Evolutionary conservation across 805 yeast species (phyloP).

Genomic region (Ogataea populi-albae): DNA sequence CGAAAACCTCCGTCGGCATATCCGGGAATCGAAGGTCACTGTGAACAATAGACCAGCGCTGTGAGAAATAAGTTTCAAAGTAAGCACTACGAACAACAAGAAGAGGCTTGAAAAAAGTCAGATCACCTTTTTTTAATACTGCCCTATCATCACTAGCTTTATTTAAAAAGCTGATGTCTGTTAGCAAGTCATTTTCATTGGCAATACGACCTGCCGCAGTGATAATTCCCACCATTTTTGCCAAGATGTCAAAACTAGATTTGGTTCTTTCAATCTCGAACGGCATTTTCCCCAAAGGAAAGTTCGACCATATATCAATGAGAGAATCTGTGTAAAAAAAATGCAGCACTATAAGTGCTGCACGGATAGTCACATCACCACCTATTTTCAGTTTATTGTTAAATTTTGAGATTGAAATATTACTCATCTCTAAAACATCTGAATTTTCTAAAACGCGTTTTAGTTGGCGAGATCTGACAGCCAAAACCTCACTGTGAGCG

Average conservation of each 20-base stretch:
- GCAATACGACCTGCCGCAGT: conserved; percentile 28
- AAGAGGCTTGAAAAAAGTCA: conserved; percentile 48
- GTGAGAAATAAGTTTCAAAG: conserved; percentile 57
- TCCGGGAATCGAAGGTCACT: conserved; percentile 35
- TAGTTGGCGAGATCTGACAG: conserved; percentile 10
- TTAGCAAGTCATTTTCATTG: conserved; percentile 20
- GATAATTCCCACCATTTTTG: conserved; percentile 24
- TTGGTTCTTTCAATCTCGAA: conserved; percentile 30
- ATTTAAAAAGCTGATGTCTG: conserved; percentile 18
- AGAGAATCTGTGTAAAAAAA: conserved; percentile 48
- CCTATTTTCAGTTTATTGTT: conserved; percentile 9
- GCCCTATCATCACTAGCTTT: conserved; percentile 34
- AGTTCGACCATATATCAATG: conserved; percentile 46
- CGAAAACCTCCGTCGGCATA: conserved; percentile 42
- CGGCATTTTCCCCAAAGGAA: conserved; percentile 30
- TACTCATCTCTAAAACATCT: conserved; percentile 12
- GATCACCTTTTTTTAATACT: conserved; percentile 44
- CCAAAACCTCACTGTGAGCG: conserved; percentile 17
- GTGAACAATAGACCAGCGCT: conserved; percentile 45
- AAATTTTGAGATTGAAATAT: conserved; percentile 8
- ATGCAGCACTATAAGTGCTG: conserved; percentile 42
- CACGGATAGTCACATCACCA: conserved; percentile 25
- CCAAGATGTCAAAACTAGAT: conserved; percentile 27
- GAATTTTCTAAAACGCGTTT: conserved; percentile 1
- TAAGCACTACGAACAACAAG: conserved; percentile 57